These are phyloP conservation scores for Rheum nobile DNA, from an alignment of 148 eudicot genomes.

Conservation along the genomic window DNA sequence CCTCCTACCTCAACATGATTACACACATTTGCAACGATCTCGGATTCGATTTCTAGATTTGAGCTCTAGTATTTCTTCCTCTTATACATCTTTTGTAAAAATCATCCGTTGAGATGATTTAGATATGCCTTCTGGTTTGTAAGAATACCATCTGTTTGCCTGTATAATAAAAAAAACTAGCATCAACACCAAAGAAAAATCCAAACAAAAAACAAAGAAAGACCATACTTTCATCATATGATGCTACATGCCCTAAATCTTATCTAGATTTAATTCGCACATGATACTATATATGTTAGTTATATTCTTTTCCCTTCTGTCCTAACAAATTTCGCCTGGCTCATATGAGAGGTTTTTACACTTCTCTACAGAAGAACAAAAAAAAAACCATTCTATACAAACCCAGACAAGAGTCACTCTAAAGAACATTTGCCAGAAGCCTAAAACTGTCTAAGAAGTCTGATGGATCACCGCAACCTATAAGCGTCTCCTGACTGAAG, in stretches of 20 bases:
- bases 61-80: too few relatives aligned
- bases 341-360: background rate
- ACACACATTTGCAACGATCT: too few relatives aligned
- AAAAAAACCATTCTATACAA: background rate
- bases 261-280: constrained; percentile 1
- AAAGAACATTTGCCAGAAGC: background rate
- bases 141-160: too few relatives aligned
- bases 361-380: background rate
- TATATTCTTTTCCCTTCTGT: background rate
- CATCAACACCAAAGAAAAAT: background rate
- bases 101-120: too few relatives aligned
- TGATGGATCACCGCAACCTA: background rate
- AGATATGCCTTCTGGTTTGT: too few relatives aligned
- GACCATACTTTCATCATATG: background rate
- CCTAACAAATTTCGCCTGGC: background rate
- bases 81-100: too few relatives aligned
- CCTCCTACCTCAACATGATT: too few relatives aligned
- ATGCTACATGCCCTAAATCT: background rate
- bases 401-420: background rate
- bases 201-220: background rate
- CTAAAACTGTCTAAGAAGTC: background rate
- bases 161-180: too few relatives aligned
- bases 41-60: too few relatives aligned
- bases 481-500: constrained; percentile 36
- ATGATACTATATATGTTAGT: background rate